Percentiles rank a stretch among this genome's conserved stretches.
These are phyloP conservation scores for Citrus medica DNA, from an alignment of 345 rosid species.

Conservation along the genomic window DNA sequence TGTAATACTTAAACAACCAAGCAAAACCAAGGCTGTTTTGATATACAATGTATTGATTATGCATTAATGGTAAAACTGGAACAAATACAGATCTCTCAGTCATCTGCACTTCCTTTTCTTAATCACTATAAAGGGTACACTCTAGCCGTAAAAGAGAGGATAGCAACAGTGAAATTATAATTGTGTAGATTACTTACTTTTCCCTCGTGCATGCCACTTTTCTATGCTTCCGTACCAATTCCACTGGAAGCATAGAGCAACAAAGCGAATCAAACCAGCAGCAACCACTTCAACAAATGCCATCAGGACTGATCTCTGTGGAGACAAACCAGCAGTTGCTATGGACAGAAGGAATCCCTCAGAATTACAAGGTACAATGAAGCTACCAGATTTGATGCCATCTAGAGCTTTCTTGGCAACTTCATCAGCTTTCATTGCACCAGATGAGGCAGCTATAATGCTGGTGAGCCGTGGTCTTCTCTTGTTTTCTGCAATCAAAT, in stretches of 20 bases:
- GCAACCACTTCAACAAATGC: constrained; percentile 73
- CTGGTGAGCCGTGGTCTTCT: constrained; percentile 59
- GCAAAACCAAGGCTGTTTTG: neutral
- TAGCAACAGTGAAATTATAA: neutral
- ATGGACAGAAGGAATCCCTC: constrained; percentile 61
- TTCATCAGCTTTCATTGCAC: constrained; percentile 70
- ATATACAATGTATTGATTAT: neutral
- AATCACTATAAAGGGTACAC: neutral
- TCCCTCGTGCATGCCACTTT: constrained; percentile 35
- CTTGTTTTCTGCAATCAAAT: constrained; percentile 54
- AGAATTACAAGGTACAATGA: constrained; percentile 67
- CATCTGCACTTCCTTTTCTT: neutral
- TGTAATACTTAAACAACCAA: neutral
- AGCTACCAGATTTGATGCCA: constrained; percentile 70
- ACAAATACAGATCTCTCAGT: neutral
- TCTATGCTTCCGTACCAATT: constrained; percentile 68
- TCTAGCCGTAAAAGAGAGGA: neutral
- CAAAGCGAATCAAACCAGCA: constrained; percentile 45
- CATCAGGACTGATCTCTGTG: constrained; percentile 66
- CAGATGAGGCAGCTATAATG: constrained; percentile 54
- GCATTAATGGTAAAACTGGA: neutral
- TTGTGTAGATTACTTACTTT: constrained; percentile 20
- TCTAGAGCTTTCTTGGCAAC: constrained; percentile 69
- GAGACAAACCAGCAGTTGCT: constrained; percentile 72
- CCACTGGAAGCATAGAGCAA: constrained; percentile 65